Base-by-base conservation (phyloP, 164 flowering plant species). In the Magnolia sinica region DNA sequence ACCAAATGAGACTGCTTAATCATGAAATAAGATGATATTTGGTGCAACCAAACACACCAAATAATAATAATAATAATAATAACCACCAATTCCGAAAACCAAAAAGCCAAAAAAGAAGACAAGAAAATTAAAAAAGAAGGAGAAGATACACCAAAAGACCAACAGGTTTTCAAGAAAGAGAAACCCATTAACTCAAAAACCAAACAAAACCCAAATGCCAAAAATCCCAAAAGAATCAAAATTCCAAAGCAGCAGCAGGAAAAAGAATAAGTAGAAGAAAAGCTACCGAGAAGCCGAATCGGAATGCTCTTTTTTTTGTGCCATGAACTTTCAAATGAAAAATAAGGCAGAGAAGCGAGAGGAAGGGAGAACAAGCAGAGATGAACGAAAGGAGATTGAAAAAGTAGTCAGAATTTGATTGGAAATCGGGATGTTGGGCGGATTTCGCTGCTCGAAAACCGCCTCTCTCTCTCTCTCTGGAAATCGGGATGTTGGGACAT, bases 381-480 rank as follows among this genome's bases (percentile, higher is more conserved):
- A 65, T 13, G 29, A 65, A 16, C 8, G 27, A 2, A 1, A 22
- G 37, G 24, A 65, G 6, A n/a, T 18, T 7, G 65, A 63, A 16
- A 22, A 65, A 1, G 13, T 0, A 24, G 64, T 13, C 16, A 5
- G 64, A 14, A 0, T 59, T 19, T 59, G 5, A 59, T 59, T n/a
- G n/a, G 64, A 59, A 59, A 19, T 11, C 4, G 16, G 24, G 16
- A 23, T 24, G 68, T 24, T 14, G 37, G 24, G 68, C 68, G 11
- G 68, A 65, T 65, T 65, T 24, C 68, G 4, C 29, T 65, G 68
- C 68, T 23, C 68, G 8, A 23, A 65, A 65, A 65, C 68, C 68
- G 68, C 29, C 10, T 10, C 3, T 65, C 9, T 65, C 29, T 13
- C 23, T 24, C 68, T 10, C 3, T 65, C 8, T 65, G n/a, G n/a